These are phyloP conservation scores for Gryganskiella cystojenkinii DNA, from an alignment of 192 early-diverging fungal genomes.

Conservation along the genomic window DNA sequence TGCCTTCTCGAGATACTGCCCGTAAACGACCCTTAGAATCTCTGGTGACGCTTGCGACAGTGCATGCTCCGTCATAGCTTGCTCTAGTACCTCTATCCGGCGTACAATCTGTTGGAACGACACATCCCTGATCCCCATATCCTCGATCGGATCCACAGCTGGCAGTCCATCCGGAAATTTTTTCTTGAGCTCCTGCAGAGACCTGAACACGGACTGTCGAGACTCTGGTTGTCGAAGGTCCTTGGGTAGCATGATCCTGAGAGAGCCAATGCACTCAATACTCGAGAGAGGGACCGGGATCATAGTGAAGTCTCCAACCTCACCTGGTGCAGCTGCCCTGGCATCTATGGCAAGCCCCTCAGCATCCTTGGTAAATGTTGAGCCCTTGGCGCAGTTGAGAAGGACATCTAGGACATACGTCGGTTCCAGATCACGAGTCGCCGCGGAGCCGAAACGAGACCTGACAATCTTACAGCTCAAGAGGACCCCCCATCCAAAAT, in stretches of 20 bases:
- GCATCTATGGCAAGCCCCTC: background rate
- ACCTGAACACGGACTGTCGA: conserved; percentile 60
- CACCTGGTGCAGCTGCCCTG: background rate
- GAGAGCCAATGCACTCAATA: background rate
- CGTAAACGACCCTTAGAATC: conserved; percentile 67
- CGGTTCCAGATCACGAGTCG: background rate
- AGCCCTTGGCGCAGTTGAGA: conserved; percentile 74
- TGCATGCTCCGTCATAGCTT: conserved; percentile 66
- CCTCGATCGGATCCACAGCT: conserved; percentile 83
- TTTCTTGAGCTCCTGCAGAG: conserved; percentile 71
- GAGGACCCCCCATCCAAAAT: conserved; percentile 94
- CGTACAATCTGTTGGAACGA: conserved; percentile 72
- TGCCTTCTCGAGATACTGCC: conserved; percentile 70
- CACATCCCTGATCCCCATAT: conserved; percentile 85
- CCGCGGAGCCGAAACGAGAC: background rate
- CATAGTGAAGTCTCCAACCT: background rate
- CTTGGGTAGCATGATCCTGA: conserved; percentile 58
- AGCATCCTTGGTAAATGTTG: conserved; percentile 52
- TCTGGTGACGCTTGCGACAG: conserved; percentile 63
- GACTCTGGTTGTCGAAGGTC: conserved; percentile 49
- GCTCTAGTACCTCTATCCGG: conserved; percentile 67
- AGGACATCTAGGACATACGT: conserved; percentile 86
- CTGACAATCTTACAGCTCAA: conserved; percentile 32
- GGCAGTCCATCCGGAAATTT: conserved; percentile 80
- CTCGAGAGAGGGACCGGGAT: background rate